These are phyloP conservation scores for Jaapia argillacea DNA, from an alignment of 768 basidiomycete species.

Conservation along the genomic window DNA sequence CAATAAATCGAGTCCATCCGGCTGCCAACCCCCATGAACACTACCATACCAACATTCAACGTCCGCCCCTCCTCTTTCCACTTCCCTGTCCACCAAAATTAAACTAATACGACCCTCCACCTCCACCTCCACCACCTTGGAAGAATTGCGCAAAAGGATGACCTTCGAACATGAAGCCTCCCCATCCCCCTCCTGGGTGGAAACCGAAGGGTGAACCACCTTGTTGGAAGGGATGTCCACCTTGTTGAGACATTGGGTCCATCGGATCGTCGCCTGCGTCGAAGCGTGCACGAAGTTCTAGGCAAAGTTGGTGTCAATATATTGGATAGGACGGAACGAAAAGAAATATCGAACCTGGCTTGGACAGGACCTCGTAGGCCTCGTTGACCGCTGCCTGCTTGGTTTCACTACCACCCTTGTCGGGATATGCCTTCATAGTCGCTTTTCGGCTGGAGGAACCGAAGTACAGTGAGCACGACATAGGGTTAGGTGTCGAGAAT, in stretches of 20 bases:
- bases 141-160: constrained; percentile 81
- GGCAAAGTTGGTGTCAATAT: not conserved
- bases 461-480: too few relatives aligned
- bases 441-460: constrained; percentile 68
- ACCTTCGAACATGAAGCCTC: constrained; percentile 26
- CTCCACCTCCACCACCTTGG: constrained; percentile 36
- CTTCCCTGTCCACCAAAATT: constrained; percentile 2
- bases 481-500: too few relatives aligned
- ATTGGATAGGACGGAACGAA: constrained; percentile 1
- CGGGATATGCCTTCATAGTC: constrained; percentile 80
- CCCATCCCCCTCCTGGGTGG: constrained; percentile 28
- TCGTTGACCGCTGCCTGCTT: constrained; percentile 96
- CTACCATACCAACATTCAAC: too few relatives aligned
- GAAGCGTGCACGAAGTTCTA: constrained; percentile 79
- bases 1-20: too few relatives aligned
- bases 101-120: too few relatives aligned
- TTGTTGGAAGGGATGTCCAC: constrained; percentile 39
- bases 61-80: constrained; percentile 10
- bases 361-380: constrained; percentile 87
- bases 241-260: constrained; percentile 63
- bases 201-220: constrained; percentile 26
- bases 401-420: constrained; percentile 88
- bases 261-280: constrained; percentile 97
- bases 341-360: constrained; percentile 41
- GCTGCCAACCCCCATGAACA: too few relatives aligned